A percentile compares a stretch with the other conserved stretches of the same genome.
Evolutionary conservation across 306 rosid genomes (phyloP).

Genomic region (Arachis hypogaea): DNA sequence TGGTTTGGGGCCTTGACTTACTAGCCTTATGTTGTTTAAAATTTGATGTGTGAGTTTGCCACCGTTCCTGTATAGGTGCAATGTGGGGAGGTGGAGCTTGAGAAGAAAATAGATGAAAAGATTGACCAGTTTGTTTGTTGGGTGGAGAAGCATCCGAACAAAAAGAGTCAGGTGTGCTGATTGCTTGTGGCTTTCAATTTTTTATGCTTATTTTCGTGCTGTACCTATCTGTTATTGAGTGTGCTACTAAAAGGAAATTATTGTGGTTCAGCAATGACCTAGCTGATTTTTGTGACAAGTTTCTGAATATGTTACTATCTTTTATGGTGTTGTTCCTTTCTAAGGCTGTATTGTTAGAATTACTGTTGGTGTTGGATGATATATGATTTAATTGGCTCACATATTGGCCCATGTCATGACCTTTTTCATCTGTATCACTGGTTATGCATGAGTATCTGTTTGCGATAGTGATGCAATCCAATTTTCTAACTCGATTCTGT

Average conservation of each 20-base stretch:
- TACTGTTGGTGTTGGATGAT: conserved; percentile 14
- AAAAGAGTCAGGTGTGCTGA: conserved; percentile 84
- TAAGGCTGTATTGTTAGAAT: not conserved
- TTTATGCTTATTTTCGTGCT: not conserved
- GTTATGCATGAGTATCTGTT: not conserved
- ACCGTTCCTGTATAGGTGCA: conserved; percentile 67
- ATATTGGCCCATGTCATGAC: not conserved
- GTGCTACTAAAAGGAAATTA: not conserved
- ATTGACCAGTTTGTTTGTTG: conserved; percentile 89
- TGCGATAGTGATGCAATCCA: not conserved
- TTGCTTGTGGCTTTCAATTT: conserved; percentile 8
- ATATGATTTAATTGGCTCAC: not conserved
- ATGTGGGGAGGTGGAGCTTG: conserved; percentile 90
- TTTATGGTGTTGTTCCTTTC: not conserved
- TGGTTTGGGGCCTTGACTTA: not conserved
- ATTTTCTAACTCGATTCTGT: not conserved
- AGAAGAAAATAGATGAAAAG: conserved; percentile 92
- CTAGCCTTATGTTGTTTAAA: not conserved
- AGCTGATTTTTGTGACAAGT: not conserved
- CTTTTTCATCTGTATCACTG: not conserved
- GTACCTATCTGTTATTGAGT: not conserved
- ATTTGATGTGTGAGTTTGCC: conserved; percentile 6
- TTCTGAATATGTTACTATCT: not conserved
- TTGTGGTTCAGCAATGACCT: not conserved
- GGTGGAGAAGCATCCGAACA: conserved; percentile 99